Evolutionary conservation across 768 basidiomycete genomes (phyloP), one percentile per base, ranked within the genome.

Genomic region (Postia placenta): DNA sequence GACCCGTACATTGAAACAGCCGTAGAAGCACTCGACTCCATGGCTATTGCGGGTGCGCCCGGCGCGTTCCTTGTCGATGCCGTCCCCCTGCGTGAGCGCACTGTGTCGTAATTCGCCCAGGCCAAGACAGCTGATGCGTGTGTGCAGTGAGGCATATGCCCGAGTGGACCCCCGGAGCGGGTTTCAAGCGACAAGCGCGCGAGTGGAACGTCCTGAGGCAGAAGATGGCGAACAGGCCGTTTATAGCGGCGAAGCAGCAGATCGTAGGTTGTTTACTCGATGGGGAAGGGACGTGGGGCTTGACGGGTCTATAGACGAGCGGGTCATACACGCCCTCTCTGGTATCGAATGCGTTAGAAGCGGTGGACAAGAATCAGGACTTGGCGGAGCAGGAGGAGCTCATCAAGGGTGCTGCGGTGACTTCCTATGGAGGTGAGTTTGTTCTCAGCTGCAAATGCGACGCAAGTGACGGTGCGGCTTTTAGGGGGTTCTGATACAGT

Each of bases 131-230:
- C 19, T 37, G 6, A 38, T 26, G 36, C n/a, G 7, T 19, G 9
- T 17, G 7, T 35, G 15, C 19, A 60, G 58, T 60, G 30, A 56
- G 48, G 28, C 45, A 60, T 26, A 12, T 60, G 36, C 59, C 59
- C 1, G 27, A 33, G 4, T 60, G 59, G 57, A 37, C 57, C 33
- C 59, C 59, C 27, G 54, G 54, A 19, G 54, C 57, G 2, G 43
- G 49, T 1, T 58, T 60, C 43, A 51, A 60, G 43, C 26, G 38
- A 12, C 36, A 54, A 35, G 53, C 56, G 2, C 40, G 25, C 5
- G 33, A 42, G 14, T 51, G 47, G 50, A 14, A 23, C 35, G 22
- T 28, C 4, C 24, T 17, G 47, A 33, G 35, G 23, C n/a, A 27
- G n/a, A 25, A 26, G 24, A 19, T 36, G 11, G 15, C 23, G 24